Conservation (phyloP, 257 asterid species). For the Voacanga thouarsii region DNA sequence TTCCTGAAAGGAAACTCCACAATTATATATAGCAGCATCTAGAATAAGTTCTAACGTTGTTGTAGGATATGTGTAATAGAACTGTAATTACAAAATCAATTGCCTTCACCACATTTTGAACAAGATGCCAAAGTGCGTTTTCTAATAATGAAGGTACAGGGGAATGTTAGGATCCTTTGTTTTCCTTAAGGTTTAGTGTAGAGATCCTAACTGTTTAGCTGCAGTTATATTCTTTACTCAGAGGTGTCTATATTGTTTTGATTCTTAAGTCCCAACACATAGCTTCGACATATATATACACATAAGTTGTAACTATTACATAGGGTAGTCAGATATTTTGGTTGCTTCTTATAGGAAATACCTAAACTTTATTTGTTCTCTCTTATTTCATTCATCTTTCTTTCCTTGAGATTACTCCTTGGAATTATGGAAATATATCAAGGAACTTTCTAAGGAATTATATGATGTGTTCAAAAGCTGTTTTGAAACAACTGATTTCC, state of each 20-base stretch:
- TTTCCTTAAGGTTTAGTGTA: slow-evolving; percentile 22
- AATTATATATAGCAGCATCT: too few species aligned
- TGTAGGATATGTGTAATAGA: slow-evolving; percentile 14
- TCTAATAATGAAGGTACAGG: slow-evolving; percentile 19
- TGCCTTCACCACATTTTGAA: slow-evolving; percentile 3
- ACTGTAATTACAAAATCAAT: slow-evolving; percentile 20
- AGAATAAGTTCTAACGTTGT: slow-evolving; percentile 21
- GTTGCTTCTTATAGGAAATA: too few species aligned
- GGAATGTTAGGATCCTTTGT: slow-evolving; percentile 36
- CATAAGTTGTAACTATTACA: slow-evolving; percentile 20
- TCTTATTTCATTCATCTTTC: too few species aligned
- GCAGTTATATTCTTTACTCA: slow-evolving; percentile 23
- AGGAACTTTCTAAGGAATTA: too few species aligned
- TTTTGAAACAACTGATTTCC: too few species aligned
- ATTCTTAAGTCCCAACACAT: slow-evolving; percentile 22
- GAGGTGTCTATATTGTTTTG: slow-evolving; percentile 1
- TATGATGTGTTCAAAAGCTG: too few species aligned
- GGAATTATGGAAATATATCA: too few species aligned
- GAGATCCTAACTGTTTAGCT: slow-evolving; percentile 28
- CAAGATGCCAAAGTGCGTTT: background rate
- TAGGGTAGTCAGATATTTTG: too few species aligned
- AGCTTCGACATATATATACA: slow-evolving; percentile 16
- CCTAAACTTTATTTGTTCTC: too few species aligned
- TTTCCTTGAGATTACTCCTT: too few species aligned
- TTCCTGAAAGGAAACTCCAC: too few species aligned